Evolutionary conservation across 257 asterid genomes (phyloP), one percentile per base, ranked within the genome.

Genomic region (Coffea eugenioides): DNA sequence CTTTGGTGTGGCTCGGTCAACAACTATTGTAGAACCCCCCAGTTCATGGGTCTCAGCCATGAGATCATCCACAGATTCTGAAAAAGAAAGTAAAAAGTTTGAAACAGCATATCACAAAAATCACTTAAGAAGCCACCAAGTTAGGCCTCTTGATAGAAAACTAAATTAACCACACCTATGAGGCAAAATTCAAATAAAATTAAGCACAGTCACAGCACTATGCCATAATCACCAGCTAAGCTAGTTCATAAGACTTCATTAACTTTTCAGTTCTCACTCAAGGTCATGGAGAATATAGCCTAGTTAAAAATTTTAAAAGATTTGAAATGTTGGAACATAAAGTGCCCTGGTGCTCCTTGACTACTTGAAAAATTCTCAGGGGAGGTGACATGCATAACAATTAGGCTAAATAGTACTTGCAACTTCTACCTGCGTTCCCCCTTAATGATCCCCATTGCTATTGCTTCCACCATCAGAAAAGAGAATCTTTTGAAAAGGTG

Each of bases 1-100:
- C 97, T 96, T 96, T 59, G 99, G 99, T 39, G 98, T 94, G 80
- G 99, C 99, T 80, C 99, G 90, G 86, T 96, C 99, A 46, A 96
- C 99, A 81, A 92, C 99, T 46, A 96, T 82, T 76, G 93, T 83
- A 73, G 98, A 94, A 72, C 99, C 99, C 80, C 97, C 98, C 89
- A 96, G 82, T 75, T 94, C 97, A 34, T 96, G 99, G 79, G 91
- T 90, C 66, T 96, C 98, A 62, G 76, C 81, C 99, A 96, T 96
- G 83, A 96, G 90, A 87, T 94, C 97, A 89, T 96, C 98, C 75
- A 96, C 99, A 36, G 99, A 92, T 18, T 92, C 99, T 96, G 97
- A 67, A 76, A 84, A 80, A 86, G 68, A 77, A 41, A 71, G 34
- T 14, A 67, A 13, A 20, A 45, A 36, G 10, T 71, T 41, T 62